These are phyloP conservation scores for Mollisiaceae sp. DNA, from an alignment of 2,329 filamentous ascomycete genomes.

Conservation along the genomic window DNA sequence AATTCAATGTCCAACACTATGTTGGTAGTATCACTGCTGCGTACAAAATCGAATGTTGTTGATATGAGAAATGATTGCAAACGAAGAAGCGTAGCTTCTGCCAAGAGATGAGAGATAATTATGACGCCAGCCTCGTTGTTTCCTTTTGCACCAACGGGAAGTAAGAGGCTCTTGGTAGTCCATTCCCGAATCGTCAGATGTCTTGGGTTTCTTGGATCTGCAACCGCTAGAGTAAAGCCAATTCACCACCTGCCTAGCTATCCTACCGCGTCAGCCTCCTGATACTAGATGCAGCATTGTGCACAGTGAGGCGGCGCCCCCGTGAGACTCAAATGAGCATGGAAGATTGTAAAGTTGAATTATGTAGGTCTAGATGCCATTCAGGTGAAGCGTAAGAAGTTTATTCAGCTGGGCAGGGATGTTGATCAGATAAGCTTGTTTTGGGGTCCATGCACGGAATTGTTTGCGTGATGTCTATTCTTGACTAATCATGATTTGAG, in stretches of 20 bases:
- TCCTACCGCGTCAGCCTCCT: no score
- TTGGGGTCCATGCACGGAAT: background rate
- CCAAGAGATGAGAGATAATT: background rate
- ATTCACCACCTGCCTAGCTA: background rate
- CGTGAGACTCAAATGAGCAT: background rate
- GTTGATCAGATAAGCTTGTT: constrained; percentile 8
- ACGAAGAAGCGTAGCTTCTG: background rate
- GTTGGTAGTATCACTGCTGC: background rate
- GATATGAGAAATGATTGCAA: background rate
- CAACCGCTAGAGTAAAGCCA: background rate
- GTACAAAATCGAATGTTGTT: background rate
- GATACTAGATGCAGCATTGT: no score
- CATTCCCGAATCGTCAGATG: background rate
- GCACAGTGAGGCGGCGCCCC: background rate
- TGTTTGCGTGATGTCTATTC: background rate
- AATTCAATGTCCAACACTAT: background rate
- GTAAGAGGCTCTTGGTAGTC: background rate
- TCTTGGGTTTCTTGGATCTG: background rate
- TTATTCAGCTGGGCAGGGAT: constrained; percentile 8
- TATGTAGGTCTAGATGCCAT: background rate
- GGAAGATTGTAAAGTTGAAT: background rate
- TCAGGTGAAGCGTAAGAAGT: background rate
- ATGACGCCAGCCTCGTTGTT: constrained; percentile 4
- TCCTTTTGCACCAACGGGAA: background rate
- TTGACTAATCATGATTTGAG: background rate